Conservation (phyloP, 2,329 filamentous ascomycete genomes). For the Colletotrichum karsti region DNA sequence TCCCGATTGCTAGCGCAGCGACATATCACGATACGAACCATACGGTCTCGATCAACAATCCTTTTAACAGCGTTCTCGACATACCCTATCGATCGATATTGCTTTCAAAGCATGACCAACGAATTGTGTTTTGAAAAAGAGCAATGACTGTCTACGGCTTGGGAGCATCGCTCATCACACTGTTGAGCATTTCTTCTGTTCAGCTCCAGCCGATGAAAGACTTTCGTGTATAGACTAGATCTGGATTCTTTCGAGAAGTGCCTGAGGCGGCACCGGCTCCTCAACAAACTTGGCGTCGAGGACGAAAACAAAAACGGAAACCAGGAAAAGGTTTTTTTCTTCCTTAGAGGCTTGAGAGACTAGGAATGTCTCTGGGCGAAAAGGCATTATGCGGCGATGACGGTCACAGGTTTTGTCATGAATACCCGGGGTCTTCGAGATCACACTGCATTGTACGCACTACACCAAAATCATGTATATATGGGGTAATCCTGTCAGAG, state of each 20-base stretch:
- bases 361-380: neutral
- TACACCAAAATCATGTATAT: conserved; percentile 27
- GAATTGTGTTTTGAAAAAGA: conserved; percentile 9
- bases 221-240: conserved; percentile 30
- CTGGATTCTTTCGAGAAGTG: conserved; percentile 14
- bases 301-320: conserved; percentile 8
- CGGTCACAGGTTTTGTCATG: neutral
- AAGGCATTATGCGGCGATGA: conserved; percentile 3
- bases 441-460: conserved; percentile 4
- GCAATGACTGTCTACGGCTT: conserved; percentile 8
- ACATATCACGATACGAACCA: neutral
- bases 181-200: conserved; percentile 10
- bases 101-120: conserved; percentile 12
- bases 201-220: neutral
- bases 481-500: conserved; percentile 28
- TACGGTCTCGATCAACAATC: neutral
- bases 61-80: conserved; percentile 4
- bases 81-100: conserved; percentile 2
- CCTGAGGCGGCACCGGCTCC: neutral
- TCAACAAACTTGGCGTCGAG: conserved; percentile 3
- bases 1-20: conserved; percentile 11
- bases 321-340: neutral
- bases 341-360: neutral
- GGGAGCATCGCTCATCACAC: neutral
- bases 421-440: neutral